A percentile compares a stretch with the other conserved stretches of the same genome.
These are phyloP conservation scores for Phyllosticta citribraziliensis DNA, from an alignment of 2,329 filamentous ascomycete species.

Conservation along the genomic window DNA sequence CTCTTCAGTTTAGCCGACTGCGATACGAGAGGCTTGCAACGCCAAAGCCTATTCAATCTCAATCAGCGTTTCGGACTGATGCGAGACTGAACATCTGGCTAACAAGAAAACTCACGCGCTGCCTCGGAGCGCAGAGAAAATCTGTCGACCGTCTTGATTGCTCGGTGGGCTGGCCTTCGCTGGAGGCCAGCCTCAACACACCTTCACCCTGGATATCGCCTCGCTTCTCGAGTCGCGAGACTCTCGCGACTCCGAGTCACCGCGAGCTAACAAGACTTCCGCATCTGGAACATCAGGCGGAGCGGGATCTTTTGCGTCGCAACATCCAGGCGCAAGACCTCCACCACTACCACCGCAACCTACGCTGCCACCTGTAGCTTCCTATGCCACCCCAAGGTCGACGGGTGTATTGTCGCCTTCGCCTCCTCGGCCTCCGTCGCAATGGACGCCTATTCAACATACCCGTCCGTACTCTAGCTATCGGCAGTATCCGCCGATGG, in stretches of 20 bases:
- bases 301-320: neutral
- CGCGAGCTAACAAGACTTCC: constrained; percentile 37
- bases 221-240: constrained; percentile 65
- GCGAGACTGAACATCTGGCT: neutral
- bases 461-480: constrained; percentile 27
- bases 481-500: constrained; percentile 24
- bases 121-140: neutral
- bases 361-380: constrained; percentile 25
- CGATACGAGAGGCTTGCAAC: neutral
- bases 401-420: constrained; percentile 2
- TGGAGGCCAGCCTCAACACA: constrained; percentile 5
- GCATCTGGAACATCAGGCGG: constrained; percentile 11
- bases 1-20: neutral
- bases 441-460: constrained; percentile 1
- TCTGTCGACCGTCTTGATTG: neutral
- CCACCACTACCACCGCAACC: constrained; percentile 27
- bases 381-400: constrained; percentile 17
- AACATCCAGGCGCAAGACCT: constrained; percentile 15
- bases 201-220: constrained; percentile 82
- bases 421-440: neutral
- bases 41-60: neutral
- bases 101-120: neutral
- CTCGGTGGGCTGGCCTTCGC: constrained; percentile 24
- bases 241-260: constrained; percentile 56
- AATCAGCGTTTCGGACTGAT: neutral